Conservation (phyloP, 306 rosid species). For the Hylodesmum podocarpum region DNA sequence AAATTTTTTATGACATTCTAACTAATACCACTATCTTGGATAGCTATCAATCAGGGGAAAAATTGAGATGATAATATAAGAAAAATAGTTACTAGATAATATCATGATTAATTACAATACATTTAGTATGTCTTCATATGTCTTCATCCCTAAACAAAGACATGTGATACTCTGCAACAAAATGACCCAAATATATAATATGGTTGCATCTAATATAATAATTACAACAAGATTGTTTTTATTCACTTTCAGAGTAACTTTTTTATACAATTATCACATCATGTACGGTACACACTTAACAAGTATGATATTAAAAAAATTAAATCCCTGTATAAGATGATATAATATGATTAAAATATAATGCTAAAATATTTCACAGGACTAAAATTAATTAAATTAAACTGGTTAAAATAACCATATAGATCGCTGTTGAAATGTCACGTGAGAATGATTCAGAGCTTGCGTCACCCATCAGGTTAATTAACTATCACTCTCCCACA, state of each 20-base stretch:
- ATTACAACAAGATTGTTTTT: background rate
- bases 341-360: background rate
- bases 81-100: background rate
- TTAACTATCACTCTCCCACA: conserved; percentile 13
- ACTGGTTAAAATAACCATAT: background rate
- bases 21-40: conserved; percentile 19
- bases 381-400: background rate
- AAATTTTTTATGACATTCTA: conserved; percentile 24
- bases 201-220: background rate
- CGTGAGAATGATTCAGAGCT: conserved; percentile 20
- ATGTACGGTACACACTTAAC: background rate
- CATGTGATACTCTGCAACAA: background rate
- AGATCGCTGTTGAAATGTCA: conserved; percentile 3
- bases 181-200: background rate
- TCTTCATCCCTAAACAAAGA: background rate
- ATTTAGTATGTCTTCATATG: conserved; percentile 14
- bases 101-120: background rate
- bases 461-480: conserved; percentile 3
- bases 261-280: background rate
- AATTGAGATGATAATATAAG: background rate
- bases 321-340: background rate
- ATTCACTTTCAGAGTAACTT: background rate
- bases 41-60: background rate
- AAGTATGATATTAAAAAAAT: background rate
- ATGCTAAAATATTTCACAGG: background rate